phyloP scores from a whole-genome alignment of 2,329 filamentous ascomycete species.

The Aureobasidium sp. region DNA sequence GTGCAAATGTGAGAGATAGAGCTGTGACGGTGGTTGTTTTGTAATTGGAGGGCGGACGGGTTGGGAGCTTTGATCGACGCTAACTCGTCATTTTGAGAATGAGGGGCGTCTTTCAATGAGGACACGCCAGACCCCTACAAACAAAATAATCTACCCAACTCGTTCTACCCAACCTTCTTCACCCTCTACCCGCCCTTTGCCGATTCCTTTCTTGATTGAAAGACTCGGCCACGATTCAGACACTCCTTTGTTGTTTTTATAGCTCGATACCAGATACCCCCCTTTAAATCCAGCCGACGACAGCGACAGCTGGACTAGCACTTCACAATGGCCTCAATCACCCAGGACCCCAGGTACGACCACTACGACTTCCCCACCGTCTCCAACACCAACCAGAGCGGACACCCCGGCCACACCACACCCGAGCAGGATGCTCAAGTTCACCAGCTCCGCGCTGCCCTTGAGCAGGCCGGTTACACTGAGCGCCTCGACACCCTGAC shows the following conservation, averaged over 20 bases:
- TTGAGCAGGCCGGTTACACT: slow-evolving; percentile 76
- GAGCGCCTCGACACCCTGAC: slow-evolving; percentile 88
- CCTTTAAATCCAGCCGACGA: not conserved
- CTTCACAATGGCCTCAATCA: slow-evolving; percentile 26
- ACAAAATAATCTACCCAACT: slow-evolving; percentile 1
- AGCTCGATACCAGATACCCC: not conserved
- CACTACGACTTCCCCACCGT: slow-evolving; percentile 87
- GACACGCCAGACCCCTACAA: slow-evolving; percentile 8
- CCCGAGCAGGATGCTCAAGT: slow-evolving; percentile 84
- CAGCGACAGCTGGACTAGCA: not conserved
- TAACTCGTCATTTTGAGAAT: slow-evolving; percentile 6
- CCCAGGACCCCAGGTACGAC: slow-evolving; percentile 84
- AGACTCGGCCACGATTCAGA: not conserved
- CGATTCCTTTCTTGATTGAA: not conserved
- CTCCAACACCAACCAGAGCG: slow-evolving; percentile 60
- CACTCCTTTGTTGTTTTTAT: slow-evolving; percentile 5
- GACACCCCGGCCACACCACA: slow-evolving; percentile 84
- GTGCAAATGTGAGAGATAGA: not conserved
- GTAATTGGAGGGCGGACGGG: not conserved
- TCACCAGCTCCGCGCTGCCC: slow-evolving; percentile 71
- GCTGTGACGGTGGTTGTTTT: not conserved
- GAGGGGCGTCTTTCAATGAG: slow-evolving; percentile 1
- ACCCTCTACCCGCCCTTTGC: not conserved
- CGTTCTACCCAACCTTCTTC: not conserved
- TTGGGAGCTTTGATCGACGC: not conserved